Evolutionary conservation across 1,139 yeast species (phyloP).

Genomic region (Torulaspora globosa): DNA sequence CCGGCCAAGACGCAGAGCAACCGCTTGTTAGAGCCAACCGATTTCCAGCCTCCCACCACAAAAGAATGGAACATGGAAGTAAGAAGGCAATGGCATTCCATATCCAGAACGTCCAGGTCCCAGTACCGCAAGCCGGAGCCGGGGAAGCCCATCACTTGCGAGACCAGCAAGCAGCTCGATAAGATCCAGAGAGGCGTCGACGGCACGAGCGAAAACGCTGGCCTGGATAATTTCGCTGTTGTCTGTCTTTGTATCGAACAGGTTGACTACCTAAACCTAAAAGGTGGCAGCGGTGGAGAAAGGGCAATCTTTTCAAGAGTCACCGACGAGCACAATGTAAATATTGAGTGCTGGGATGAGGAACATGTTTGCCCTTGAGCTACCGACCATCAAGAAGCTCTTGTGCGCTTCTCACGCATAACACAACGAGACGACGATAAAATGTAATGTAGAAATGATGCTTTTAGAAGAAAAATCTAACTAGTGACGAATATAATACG

Average conservation of each 20-base stretch:
- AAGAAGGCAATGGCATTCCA: constrained; percentile 55
- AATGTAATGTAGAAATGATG: constrained; percentile 6
- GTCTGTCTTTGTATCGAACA: constrained; percentile 65
- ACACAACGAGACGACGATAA: constrained; percentile 2
- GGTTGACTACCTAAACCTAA: constrained; percentile 66
- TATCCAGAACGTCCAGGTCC: constrained; percentile 57
- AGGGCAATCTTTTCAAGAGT: constrained; percentile 42
- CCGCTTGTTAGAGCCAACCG: constrained; percentile 11
- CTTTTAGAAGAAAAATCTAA: background rate
- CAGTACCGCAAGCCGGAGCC: constrained; percentile 73
- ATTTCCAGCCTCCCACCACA: constrained; percentile 42
- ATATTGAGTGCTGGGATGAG: constrained; percentile 66
- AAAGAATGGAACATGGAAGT: constrained; percentile 68
- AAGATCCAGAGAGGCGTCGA: constrained; percentile 78
- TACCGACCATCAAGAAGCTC: too few relatives aligned
- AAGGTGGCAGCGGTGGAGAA: constrained; percentile 42
- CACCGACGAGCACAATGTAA: constrained; percentile 48
- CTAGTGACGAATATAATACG: background rate
- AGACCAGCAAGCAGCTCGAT: constrained; percentile 56
- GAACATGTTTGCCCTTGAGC: constrained; percentile 70
- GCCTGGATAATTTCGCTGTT: constrained; percentile 65
- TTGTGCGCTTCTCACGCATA: background rate
- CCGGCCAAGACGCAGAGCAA: constrained; percentile 1
- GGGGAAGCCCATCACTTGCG: constrained; percentile 54
- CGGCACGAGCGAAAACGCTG: constrained; percentile 67